Conservation (phyloP, 345 rosid species). For the sweet orange (Citrus sinensis) region DNA sequence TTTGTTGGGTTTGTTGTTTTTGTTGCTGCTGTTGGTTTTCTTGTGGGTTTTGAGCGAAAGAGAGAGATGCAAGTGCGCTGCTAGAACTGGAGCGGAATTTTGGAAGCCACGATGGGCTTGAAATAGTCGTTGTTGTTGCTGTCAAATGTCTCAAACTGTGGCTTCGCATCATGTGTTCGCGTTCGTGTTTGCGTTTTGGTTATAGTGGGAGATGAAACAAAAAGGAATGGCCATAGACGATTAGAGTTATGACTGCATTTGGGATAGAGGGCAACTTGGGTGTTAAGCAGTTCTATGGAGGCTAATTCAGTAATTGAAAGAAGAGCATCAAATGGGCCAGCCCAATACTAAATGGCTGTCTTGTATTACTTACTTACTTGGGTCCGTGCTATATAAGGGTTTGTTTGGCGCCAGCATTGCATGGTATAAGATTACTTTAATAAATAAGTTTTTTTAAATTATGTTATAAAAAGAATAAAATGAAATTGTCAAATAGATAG, state of each 20-base stretch:
- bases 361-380: too few species aligned
- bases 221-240: too few species aligned
- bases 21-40: slow-evolving; percentile 1
- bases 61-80: slow-evolving; percentile 31
- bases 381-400: too few species aligned
- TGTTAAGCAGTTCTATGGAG: background rate
- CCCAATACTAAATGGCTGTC: background rate
- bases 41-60: slow-evolving; percentile 24
- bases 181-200: background rate
- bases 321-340: background rate
- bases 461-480: too few species aligned
- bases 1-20: slow-evolving; percentile 4
- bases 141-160: slow-evolving; percentile 35
- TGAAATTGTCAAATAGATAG: too few species aligned
- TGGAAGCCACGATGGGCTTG: slow-evolving; percentile 26
- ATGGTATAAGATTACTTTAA: too few species aligned
- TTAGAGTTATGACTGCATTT: background rate
- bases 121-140: slow-evolving; percentile 1
- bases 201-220: background rate
- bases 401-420: too few species aligned
- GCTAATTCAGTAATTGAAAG: background rate
- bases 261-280: slow-evolving; percentile 1
- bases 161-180: slow-evolving; percentile 22
- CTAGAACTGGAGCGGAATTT: slow-evolving; percentile 25
- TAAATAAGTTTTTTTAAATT: too few species aligned